Evolutionary conservation across 2,329 filamentous ascomycete genomes (phyloP).

Genomic region (Aspergillus brasiliensis): DNA sequence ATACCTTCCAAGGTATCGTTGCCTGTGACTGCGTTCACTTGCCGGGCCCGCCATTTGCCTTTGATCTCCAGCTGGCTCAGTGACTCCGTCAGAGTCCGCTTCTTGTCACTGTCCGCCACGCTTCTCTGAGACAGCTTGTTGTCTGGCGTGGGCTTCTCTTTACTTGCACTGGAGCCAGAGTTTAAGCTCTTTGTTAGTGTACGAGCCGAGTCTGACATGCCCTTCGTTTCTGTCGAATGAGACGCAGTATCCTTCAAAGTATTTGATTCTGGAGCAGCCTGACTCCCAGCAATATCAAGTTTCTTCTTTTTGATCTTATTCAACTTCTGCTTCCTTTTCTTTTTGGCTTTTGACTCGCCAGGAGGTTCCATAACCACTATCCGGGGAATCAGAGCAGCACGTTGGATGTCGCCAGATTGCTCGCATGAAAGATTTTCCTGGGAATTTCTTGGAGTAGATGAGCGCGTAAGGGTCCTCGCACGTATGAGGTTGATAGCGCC

Average conservation of each 20-base stretch:
- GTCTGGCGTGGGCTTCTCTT: not conserved
- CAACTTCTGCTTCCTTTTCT: conserved; percentile 14
- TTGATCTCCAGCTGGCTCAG: not conserved
- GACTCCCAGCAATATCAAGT: not conserved
- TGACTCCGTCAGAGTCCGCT: not conserved
- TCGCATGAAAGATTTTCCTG: not conserved
- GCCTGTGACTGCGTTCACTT: not conserved
- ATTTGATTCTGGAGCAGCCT: not conserved
- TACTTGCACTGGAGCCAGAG: not conserved
- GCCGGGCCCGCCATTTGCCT: not conserved
- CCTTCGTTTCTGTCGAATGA: not conserved
- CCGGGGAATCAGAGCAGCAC: not conserved
- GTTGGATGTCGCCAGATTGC: not conserved
- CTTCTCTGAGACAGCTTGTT: not conserved
- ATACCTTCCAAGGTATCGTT: not conserved
- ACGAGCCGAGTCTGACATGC: not conserved
- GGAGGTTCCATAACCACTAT: conserved; percentile 2
- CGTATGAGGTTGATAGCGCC: conserved; percentile 19
- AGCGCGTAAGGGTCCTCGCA: conserved; percentile 14
- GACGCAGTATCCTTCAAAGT: not conserved
- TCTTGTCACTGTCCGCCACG: not conserved
- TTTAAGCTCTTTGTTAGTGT: not conserved
- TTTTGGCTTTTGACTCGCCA: conserved; percentile 14
- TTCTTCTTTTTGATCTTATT: conserved; percentile 5
- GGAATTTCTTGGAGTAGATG: not conserved